Percentiles rank a stretch among this genome's conserved stretches.
Conservation (phyloP, 352 stramenopile species). For the Elongisporangium undulatum region DNA sequence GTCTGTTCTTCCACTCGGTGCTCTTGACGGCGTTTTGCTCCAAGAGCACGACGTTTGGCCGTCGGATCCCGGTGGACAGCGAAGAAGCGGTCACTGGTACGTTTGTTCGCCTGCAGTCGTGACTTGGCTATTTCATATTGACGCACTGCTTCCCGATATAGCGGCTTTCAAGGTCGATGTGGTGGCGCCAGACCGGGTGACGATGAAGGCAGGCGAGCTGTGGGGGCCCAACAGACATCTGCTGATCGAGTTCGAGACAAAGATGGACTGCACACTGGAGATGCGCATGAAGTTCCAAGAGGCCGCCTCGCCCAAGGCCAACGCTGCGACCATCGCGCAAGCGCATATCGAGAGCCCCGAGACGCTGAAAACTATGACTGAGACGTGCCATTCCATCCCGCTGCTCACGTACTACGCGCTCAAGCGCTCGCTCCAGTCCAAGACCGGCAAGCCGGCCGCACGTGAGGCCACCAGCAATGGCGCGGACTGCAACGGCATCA, state of each 20-base stretch:
- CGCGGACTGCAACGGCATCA: conserved; percentile 74
- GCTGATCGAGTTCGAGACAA: conserved; percentile 65
- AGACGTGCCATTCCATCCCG: conserved; percentile 69
- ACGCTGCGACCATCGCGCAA: conserved; percentile 10
- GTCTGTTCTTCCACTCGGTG: conserved; percentile 84
- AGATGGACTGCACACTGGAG: conserved; percentile 59
- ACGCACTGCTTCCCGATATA: conserved; percentile 3
- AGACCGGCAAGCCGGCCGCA: conserved; percentile 24
- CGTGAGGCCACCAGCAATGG: conserved; percentile 18
- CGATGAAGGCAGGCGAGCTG: conserved; percentile 68
- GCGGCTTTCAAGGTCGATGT: conserved; percentile 82
- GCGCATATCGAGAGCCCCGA: conserved; percentile 32
- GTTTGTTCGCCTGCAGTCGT: not conserved
- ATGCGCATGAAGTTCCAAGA: conserved; percentile 52
- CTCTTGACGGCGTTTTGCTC: conserved; percentile 72
- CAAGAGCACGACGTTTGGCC: conserved; percentile 67
- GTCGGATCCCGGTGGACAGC: conserved; percentile 50
- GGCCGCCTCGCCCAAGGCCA: conserved; percentile 17
- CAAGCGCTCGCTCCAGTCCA: conserved; percentile 44
- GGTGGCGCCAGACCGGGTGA: conserved; percentile 67
- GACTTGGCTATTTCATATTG: not conserved
- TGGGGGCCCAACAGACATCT: conserved; percentile 48
- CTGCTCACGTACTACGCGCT: conserved; percentile 75
- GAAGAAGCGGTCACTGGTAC: conserved; percentile 63
- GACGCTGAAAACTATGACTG: conserved; percentile 44